Evolutionary conservation across 2,329 filamentous ascomycete genomes (phyloP), one percentile per base, ranked within the genome.

Genomic region (Chaetomiaceae sp.): DNA sequence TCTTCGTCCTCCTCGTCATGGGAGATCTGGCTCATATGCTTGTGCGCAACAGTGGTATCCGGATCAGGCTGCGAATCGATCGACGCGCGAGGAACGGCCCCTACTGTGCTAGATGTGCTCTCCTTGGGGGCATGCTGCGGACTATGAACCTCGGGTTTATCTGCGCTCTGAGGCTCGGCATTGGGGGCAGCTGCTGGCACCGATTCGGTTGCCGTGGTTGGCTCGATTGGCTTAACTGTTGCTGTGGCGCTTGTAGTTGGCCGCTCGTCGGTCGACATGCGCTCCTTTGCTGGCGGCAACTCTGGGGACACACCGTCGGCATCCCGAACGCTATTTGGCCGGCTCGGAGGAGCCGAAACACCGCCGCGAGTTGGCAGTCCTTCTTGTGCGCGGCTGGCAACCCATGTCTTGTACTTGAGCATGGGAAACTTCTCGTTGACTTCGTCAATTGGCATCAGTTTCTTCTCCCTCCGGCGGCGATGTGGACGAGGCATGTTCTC

Each of bases 391-490:
- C 92, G 85, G 49, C 82, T 82, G 6, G 87, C 85, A 53, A 93
- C 86, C 92, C 93, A 99, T 46, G 79, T 82, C 74, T 99, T 97
- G 79, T 99, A 99, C 70, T 97, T 97, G 61, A 83, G 85, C 72
- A 96, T 82, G 0, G 93, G 92, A 63, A 99, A 99, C 61, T 95
- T 89, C 60, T 95, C 90, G 66, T 99, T 97, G 56, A 99, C 93
- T 70, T 99, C 93, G 55, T 99, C 93, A 84, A 97, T 96, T 2
- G 87, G 88, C 93, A 99, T 97, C 60, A 99, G 71, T 69, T 96
- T 99, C 82, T 99, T 99, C 70, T 99, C 93, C 53, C 91, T 83
- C 58, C 92, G 82, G 63, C 92, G 81, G 51, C 93, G 82, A 67
- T 93, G 91, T 44, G 89, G 86, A 54, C 89, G 70, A 51, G 89